phyloP scores from a whole-genome alignment of 768 basidiomycete species.

The Tephrocybe sp. region DNA sequence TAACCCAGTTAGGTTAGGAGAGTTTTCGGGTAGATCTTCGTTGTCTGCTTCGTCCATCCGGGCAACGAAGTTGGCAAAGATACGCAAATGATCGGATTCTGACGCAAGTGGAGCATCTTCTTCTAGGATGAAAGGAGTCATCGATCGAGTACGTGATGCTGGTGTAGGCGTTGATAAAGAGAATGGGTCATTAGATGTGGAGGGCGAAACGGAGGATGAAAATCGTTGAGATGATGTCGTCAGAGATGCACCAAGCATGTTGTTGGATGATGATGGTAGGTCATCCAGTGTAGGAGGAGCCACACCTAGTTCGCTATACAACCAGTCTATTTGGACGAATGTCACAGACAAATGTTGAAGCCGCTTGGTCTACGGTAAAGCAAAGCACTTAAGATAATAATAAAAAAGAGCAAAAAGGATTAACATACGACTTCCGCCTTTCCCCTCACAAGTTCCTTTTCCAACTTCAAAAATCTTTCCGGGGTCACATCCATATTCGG shows the following conservation, averaged over 20 bases:
- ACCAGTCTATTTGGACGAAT: constrained; percentile 77
- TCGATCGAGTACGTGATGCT: constrained; percentile 32
- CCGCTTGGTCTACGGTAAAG: constrained; percentile 53
- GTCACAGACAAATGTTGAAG: constrained; percentile 58
- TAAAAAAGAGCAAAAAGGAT: neutral
- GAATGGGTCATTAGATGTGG: constrained; percentile 44
- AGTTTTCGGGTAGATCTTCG: constrained; percentile 38
- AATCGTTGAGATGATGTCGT: constrained; percentile 26
- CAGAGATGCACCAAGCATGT: constrained; percentile 21
- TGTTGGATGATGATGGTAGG: constrained; percentile 26
- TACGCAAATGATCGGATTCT: constrained; percentile 51
- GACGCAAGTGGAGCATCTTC: constrained; percentile 24
- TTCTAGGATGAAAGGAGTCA: constrained; percentile 35
- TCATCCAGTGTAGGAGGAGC: constrained; percentile 55
- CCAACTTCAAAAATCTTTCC: constrained; percentile 75
- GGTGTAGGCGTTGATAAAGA: constrained; percentile 52
- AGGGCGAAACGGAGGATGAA: constrained; percentile 32
- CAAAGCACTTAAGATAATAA: constrained; percentile 1
- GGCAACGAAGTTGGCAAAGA: constrained; percentile 62
- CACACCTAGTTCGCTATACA: constrained; percentile 81
- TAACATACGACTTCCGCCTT: constrained; percentile 80
- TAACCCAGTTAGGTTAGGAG: constrained; percentile 47
- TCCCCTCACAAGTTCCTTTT: constrained; percentile 81
- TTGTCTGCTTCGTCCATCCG: constrained; percentile 58
- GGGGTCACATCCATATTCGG: constrained; percentile 71